Evolutionary conservation across 2,329 filamentous ascomycete species (phyloP).

Genomic region (Exophiala bonariae): DNA sequence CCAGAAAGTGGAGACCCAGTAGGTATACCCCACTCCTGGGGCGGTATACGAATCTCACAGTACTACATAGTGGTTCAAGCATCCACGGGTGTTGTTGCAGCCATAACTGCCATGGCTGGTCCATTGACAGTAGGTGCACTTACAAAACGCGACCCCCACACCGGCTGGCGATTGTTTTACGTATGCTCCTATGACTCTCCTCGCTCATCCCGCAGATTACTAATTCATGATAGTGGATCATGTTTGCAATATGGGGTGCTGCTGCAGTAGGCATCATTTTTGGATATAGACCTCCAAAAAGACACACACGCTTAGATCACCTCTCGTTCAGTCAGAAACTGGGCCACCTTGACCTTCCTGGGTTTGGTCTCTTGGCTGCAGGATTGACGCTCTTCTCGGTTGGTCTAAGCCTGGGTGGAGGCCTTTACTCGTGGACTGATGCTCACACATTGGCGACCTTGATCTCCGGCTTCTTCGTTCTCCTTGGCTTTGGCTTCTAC

Average conservation of each 20-base stretch:
- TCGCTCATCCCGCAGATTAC: too few species aligned
- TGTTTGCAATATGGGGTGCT: conserved; percentile 10
- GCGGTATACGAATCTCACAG: too few species aligned
- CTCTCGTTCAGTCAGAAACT: conserved; percentile 13
- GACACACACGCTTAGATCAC: conserved; percentile 15
- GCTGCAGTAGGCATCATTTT: conserved; percentile 9
- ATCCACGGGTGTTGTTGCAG: conserved; percentile 2
- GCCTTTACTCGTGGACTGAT: conserved; percentile 15
- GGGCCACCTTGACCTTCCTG: conserved; percentile 9
- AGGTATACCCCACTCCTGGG: neutral
- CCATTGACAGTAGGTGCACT: conserved; percentile 11
- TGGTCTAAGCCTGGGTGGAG: conserved; percentile 15
- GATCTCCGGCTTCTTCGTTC: conserved; percentile 10
- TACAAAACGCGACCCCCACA: conserved; percentile 1
- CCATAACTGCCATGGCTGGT: conserved; percentile 3
- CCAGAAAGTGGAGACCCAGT: conserved; percentile 19
- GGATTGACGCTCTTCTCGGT: conserved; percentile 14
- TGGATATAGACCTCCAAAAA: conserved; percentile 15
- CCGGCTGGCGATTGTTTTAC: conserved; percentile 15
- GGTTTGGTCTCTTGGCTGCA: conserved; percentile 8
- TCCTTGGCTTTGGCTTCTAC: conserved; percentile 16
- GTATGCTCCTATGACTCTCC: conserved; percentile 1
- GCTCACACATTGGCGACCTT: conserved; percentile 7
- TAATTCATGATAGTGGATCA: conserved; percentile 12
- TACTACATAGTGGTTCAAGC: conserved; percentile 8